These are phyloP conservation scores for Sarocladium strictum DNA, from an alignment of 2,329 filamentous ascomycete species.

Conservation along the genomic window DNA sequence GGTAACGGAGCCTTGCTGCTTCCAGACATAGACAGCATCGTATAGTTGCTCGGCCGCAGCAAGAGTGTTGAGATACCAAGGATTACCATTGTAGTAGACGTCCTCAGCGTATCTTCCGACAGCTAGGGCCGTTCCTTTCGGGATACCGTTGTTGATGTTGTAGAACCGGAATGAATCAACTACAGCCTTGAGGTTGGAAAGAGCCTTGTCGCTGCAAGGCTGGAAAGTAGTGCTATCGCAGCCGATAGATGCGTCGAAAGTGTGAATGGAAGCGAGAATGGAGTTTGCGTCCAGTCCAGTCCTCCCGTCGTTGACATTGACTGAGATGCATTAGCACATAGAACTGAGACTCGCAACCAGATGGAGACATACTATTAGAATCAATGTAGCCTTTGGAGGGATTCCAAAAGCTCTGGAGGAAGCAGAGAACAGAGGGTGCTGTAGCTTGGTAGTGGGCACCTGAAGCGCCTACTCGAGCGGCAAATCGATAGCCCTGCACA, in stretches of 20 bases:
- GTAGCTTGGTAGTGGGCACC: constrained; percentile 57
- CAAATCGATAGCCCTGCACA: constrained; percentile 61
- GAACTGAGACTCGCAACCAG: neutral
- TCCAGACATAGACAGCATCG: constrained; percentile 68
- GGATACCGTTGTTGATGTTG: constrained; percentile 59
- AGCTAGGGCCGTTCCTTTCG: constrained; percentile 52
- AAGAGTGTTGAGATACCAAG: constrained; percentile 73
- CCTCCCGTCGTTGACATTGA: constrained; percentile 55
- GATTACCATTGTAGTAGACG: constrained; percentile 70
- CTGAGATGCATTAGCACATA: constrained; percentile 18
- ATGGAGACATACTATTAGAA: constrained; percentile 52
- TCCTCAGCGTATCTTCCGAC: constrained; percentile 68
- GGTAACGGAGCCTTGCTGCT: constrained; percentile 53
- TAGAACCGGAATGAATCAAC: constrained; percentile 75
- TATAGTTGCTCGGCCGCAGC: constrained; percentile 78
- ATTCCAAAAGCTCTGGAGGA: constrained; percentile 70
- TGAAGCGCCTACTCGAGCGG: constrained; percentile 53
- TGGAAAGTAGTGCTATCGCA: constrained; percentile 65
- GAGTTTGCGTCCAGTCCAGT: constrained; percentile 68
- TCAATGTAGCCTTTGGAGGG: constrained; percentile 51
- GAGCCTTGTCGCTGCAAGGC: constrained; percentile 62
- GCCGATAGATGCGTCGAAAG: constrained; percentile 56
- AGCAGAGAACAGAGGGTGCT: constrained; percentile 67
- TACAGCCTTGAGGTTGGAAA: constrained; percentile 71
- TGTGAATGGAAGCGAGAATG: constrained; percentile 59